Percentiles rank a stretch among this genome's conserved stretches.
These are phyloP conservation scores for Lactarius tabidus DNA, from an alignment of 768 basidiomycete genomes.

Conservation along the genomic window DNA sequence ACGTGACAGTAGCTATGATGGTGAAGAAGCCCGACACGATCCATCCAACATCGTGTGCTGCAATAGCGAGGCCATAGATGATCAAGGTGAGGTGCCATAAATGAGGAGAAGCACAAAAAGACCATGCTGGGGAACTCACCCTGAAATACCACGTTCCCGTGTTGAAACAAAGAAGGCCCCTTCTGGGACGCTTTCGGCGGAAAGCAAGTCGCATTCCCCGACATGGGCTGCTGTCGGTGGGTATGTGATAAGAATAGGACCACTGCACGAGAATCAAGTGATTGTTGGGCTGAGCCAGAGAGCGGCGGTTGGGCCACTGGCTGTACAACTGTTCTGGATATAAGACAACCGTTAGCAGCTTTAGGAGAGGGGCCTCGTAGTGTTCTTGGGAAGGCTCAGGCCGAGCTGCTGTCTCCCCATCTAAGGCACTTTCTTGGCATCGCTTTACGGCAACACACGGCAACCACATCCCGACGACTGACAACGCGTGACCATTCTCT, in stretches of 20 bases:
- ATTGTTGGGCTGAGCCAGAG: slow-evolving; percentile 9
- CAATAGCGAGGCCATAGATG: neutral
- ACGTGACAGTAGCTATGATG: slow-evolving; percentile 49
- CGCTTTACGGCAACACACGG: neutral
- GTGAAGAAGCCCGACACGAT: slow-evolving; percentile 59
- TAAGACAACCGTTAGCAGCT: neutral
- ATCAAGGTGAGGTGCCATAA: neutral
- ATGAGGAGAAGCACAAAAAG: neutral
- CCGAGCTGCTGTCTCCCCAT: neutral
- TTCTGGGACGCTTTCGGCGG: slow-evolving; percentile 41
- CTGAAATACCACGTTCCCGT: slow-evolving; percentile 59
- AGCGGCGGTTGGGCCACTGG: neutral
- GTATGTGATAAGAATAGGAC: neutral
- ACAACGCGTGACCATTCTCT: neutral
- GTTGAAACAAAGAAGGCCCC: slow-evolving; percentile 55
- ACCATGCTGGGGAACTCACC: slow-evolving; percentile 38
- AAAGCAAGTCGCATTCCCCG: slow-evolving; percentile 33
- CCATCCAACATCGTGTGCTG: slow-evolving; percentile 71
- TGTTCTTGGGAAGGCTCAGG: neutral
- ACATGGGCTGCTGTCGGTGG: neutral
- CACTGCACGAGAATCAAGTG: slow-evolving; percentile 3
- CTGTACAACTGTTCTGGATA: neutral
- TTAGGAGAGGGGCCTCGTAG: neutral
- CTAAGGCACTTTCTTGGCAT: slow-evolving; percentile 25
- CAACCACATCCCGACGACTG: neutral